phyloP scores from a whole-genome alignment of 441 rosid species.

The Croton laevigatus region DNA sequence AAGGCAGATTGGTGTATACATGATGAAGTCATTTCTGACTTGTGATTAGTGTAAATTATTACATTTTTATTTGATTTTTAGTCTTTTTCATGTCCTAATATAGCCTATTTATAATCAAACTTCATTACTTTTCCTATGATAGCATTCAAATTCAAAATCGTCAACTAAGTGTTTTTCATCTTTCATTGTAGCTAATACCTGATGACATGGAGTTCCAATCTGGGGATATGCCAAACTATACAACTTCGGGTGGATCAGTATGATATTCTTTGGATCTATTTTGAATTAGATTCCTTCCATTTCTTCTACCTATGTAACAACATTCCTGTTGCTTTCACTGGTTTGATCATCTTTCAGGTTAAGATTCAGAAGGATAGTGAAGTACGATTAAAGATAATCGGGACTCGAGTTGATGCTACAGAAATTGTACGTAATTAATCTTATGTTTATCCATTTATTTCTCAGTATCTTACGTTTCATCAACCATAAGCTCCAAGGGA shows the following conservation, averaged over 20 bases:
- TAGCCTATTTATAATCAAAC: neutral
- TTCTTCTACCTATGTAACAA: neutral
- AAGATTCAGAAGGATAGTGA: slow-evolving; percentile 93
- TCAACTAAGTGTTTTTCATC: neutral
- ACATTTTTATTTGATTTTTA: neutral
- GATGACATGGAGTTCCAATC: slow-evolving; percentile 97
- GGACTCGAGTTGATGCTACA: slow-evolving; percentile 91
- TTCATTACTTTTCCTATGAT: neutral
- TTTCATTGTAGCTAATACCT: slow-evolving; percentile 65
- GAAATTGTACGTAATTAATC: slow-evolving; percentile 56
- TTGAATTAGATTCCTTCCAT: neutral
- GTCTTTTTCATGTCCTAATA: neutral
- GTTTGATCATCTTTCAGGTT: slow-evolving; percentile 43
- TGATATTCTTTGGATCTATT: slow-evolving; percentile 18
- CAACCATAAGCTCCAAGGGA: neutral
- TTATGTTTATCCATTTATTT: neutral
- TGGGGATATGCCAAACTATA: slow-evolving; percentile 89
- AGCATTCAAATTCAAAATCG: neutral
- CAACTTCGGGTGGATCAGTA: slow-evolving; percentile 90
- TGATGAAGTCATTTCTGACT: neutral
- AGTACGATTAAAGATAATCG: slow-evolving; percentile 89
- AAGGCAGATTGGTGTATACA: neutral
- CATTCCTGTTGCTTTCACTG: slow-evolving; percentile 16
- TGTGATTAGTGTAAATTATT: no score
- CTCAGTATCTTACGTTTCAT: neutral